Base-by-base conservation (phyloP, 2,329 filamentous ascomycete species). In the Paecilomyces fulvus region DNA sequence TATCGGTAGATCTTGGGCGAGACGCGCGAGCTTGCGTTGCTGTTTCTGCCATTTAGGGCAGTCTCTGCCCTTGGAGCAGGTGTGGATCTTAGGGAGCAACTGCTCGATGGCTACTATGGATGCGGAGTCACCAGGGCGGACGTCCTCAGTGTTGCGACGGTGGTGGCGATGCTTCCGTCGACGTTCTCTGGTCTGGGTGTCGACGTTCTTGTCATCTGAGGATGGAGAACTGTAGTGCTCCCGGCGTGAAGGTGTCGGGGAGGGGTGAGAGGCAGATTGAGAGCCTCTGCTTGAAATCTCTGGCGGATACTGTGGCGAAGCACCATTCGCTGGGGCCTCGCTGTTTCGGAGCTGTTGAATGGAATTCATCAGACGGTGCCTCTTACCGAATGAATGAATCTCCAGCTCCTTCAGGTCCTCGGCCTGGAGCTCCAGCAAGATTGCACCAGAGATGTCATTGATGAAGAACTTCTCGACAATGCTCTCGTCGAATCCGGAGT, bases 61-160 rank as follows among this genome's bases (percentile, higher is more conserved):
- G 63, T 88, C 85, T 71, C 94, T 89, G 50, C 92, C 92, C 71
- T 95, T 95, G 50, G 84, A 84, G 75, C 92, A 96, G 56, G 82
- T 81, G 73, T 96, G 92, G 14, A 87, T 83, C 74, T 90, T 92
- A 4, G 91, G 91, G 55, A 95, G 81, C 55, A 94, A 77, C 71
- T 95, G 90, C 74, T 96, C 91, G 60, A 95, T 95, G 28, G 88
- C 91, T 31, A 96, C 90, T 63, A 95, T 95, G 0, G 90, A 95
- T 3, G 94, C 86, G 0, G 90, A 92, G 70, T 95, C 89, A 57
- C 86, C 82, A 1, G 90, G 90, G 1, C 85, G 85, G 68, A 94
- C 87, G 64, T 92, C 87, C 60, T 85, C 82, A 20, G 62, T 54
- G 52, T 63, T 57, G 17, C 60, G 57, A n/a, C 61, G 66, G 37